Base-by-base conservation (phyloP, 768 basidiomycete species). In the Lentinula detonsa region DNA sequence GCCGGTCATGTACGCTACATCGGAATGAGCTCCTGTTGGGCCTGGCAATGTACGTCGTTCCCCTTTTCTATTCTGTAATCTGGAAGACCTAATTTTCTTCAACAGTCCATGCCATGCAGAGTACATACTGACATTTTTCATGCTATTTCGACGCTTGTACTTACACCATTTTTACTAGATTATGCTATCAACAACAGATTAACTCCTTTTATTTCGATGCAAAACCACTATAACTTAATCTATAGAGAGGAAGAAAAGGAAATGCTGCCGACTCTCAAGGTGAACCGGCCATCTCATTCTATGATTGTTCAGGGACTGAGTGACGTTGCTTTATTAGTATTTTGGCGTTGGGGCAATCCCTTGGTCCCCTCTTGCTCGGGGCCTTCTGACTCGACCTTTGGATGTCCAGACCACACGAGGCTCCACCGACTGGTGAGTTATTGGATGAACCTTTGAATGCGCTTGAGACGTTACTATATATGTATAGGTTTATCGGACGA, bases 231-330 rank as follows among this genome's bases (percentile, higher is more conserved):
- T 67, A 79, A 68, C 61, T 74, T 84, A 5, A 49, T 83, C 40
- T 86, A 86, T 66, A 78, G 84, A 46, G 85, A 86, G 67, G 85
- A 87, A 67, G 85, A 84, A 66, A 76, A 77, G 31, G 81, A 82
- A 66, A 81, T 83, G 80, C 79, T 84, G 64, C 85, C 85, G 0
- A 69, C 68, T 7, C 65, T 74, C 33, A 73, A 73, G 66, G 72
- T 69, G 39, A 23, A 34, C 46, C 28, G 16, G 4, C 8, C n/a
- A 31, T 43, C 3, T 35, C 4, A 51, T 10, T 15, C 13, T 7
- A n/a, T 39, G 37, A 28, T 8, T 51, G 11, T 6, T 34, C 31
- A 31, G 11, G 13, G 9, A 15, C 9, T 45, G 18, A 57, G 34
- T 21, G 21, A 61, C 15, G 42, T 45, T 7, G 10, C 4, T 51